Evolutionary conservation across 1,139 yeast species (phyloP), one percentile per base, ranked within the genome.

Genomic region (Geotrichum restrictum): DNA sequence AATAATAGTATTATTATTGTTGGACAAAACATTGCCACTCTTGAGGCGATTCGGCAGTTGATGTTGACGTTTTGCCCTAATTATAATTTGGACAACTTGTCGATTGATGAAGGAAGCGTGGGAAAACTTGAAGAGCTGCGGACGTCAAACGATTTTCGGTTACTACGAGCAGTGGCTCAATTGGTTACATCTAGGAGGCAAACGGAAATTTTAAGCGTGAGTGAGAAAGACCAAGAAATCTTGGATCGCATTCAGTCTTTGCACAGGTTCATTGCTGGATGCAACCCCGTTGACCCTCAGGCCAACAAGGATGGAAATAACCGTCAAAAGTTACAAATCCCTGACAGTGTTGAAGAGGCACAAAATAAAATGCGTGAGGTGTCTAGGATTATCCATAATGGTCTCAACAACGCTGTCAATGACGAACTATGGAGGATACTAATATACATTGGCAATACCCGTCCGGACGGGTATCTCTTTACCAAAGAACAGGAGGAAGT

Each of bases 11-110:
- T 50, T 19, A 50, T 51, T 19, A 50, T 53, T 21, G 46, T 49
- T 27, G 62, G 59, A 14, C 65, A 62, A 38, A 59, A 61, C 51
- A 55, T 55, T 60, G 71, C 62, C 33, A 64, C 60, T 42, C 55
- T 68, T 33, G 72, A 69, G 55, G 68, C 68, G 13, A 60, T 68
- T 50, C 61, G 71, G 16, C 70, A 68, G 56, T 51, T 67, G 2
- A 53, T 67, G 16, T 47, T 60, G 5, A 51, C 59, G 2, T 54
- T 63, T 13, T 59, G 56, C 40, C 62, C 64, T 3, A 55, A 58
- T 16, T 45, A 58, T 38, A 54, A 56, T 27, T 56, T 64, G 14
- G 62, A 58, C 21, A 55, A 56, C 5, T 58, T 69, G 31, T 59
- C 63, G 18, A 58, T 65, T 27, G 64, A 65, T 31, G 70, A 66